A percentile compares a stretch with the other conserved stretches of the same genome.
phyloP scores from a whole-genome alignment of 306 rosid genomes.

The Adenanthera pavonina region DNA sequence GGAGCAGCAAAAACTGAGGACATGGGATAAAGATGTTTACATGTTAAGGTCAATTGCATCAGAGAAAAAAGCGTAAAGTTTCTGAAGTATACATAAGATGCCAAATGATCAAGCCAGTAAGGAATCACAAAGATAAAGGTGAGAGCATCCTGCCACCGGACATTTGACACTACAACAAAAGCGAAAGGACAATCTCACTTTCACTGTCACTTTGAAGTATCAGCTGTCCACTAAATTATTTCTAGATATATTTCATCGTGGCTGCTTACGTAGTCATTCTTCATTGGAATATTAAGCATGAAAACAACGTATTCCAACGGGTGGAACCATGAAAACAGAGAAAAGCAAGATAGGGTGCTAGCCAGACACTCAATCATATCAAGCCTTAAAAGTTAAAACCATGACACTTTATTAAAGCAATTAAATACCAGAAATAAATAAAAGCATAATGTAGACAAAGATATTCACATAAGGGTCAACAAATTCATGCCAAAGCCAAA shows the following conservation, averaged over 20 bases:
- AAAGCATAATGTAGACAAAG: conserved; percentile 7
- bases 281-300: conserved; percentile 10
- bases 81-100: conserved; percentile 5
- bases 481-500: conserved; percentile 21
- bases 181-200: conserved; percentile 25
- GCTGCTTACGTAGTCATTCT: background rate
- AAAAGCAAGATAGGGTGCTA: conserved; percentile 11
- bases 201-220: conserved; percentile 19
- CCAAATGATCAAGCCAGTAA: conserved; percentile 6
- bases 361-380: conserved; percentile 19
- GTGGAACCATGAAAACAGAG: conserved; percentile 27
- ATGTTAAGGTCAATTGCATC: conserved; percentile 18
- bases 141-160: conserved; percentile 20
- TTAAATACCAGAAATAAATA: conserved; percentile 7
- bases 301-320: conserved; percentile 32
- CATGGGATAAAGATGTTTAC: conserved; percentile 12
- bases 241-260: conserved; percentile 12
- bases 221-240: conserved; percentile 15
- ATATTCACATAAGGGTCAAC: conserved; percentile 18
- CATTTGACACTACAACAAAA: conserved; percentile 5
- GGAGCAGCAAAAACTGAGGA: conserved; percentile 1
- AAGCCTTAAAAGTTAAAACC: background rate
- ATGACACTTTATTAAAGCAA: conserved; percentile 15
- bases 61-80: background rate
- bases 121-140: background rate